Evolutionary conservation across 1,284 basidiomycete species (phyloP), one percentile per base, ranked within the genome.

Genomic region (Puccinia triticina): DNA sequence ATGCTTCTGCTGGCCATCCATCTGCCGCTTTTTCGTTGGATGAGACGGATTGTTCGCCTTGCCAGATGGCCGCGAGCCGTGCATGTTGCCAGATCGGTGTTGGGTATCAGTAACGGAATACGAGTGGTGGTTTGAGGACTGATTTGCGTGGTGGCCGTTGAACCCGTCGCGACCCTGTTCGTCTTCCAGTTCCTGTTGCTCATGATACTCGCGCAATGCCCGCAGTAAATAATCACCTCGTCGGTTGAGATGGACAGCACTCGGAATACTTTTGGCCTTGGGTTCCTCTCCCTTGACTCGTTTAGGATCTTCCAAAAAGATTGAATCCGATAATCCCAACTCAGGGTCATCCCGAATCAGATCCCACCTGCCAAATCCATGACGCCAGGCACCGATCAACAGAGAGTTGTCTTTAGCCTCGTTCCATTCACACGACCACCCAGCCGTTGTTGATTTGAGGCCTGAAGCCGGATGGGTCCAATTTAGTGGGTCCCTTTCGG

Each of bases 321-420:
- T 96, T 87, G 96, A 97, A 87, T 93, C 94, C 2, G 92, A 90
- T 26, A 99, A 90, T 3, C 92, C 91, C 2, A 99, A 91, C 80
- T 91, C 91, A 2, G 91, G 88, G 87, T 99, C 97, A 86, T 94
- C 93, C 85, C 93, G 91, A 89, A 99, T 98, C 66, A 91, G 90
- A 86, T 99, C 97, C 97, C 97, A 99, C 84, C 93, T 94, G 26
- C 96, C 96, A 86, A 99, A 97, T 34, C 97, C 97, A 85, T 99
- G 93, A 72, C 93, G 87, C 90, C 91, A 98, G 26, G 97, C 94
- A 43, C 97, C 97, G 75, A 98, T 92, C 34, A 99, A 90, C 18
- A 99, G 90, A 91, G 94, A 94, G 1, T 95, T 92, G 87, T 99
- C 97, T 84, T 99, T 95, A 83, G 92, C 91, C 46, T 92, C 91